Conservation (phyloP, 2,329 filamentous ascomycete genomes). For the Colletotrichum truncatum region DNA sequence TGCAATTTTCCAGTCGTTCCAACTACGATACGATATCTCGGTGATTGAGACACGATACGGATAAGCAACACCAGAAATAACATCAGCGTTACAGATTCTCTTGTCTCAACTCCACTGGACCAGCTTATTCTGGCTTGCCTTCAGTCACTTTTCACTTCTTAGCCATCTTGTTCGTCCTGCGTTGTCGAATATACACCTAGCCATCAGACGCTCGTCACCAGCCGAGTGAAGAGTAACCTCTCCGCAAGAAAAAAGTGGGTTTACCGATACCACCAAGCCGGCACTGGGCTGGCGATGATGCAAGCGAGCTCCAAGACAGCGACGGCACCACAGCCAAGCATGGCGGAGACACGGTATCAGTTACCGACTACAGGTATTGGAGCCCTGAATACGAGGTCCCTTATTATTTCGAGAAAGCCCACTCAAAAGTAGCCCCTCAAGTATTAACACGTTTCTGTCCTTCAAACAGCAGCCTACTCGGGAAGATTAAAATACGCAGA, state of each 20-base stretch:
- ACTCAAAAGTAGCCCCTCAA: background rate
- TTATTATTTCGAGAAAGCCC: background rate
- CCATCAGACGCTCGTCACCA: background rate
- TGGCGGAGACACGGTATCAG: conserved; percentile 30
- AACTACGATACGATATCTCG: conserved; percentile 1
- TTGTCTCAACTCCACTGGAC: background rate
- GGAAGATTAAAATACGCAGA: conserved; percentile 75
- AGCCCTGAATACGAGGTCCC: conserved; percentile 22
- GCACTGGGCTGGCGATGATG: conserved; percentile 26
- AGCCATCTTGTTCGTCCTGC: background rate
- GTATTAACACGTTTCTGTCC: background rate
- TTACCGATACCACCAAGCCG: conserved; percentile 24
- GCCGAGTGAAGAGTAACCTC: background rate
- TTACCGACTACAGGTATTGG: conserved; percentile 29
- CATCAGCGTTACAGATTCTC: background rate
- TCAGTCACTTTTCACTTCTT: conserved; percentile 10
- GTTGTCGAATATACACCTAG: background rate
- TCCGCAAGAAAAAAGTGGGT: conserved; percentile 7
- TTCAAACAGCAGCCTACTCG: conserved; percentile 36
- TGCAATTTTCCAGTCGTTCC: background rate
- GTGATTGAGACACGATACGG: conserved; percentile 2
- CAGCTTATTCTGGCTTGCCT: background rate
- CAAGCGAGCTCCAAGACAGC: conserved; percentile 28
- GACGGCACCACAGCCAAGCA: conserved; percentile 16
- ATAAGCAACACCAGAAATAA: conserved; percentile 12